Evolutionary conservation across 1,284 basidiomycete genomes (phyloP).

Genomic region (Trichosporon sp.): DNA sequence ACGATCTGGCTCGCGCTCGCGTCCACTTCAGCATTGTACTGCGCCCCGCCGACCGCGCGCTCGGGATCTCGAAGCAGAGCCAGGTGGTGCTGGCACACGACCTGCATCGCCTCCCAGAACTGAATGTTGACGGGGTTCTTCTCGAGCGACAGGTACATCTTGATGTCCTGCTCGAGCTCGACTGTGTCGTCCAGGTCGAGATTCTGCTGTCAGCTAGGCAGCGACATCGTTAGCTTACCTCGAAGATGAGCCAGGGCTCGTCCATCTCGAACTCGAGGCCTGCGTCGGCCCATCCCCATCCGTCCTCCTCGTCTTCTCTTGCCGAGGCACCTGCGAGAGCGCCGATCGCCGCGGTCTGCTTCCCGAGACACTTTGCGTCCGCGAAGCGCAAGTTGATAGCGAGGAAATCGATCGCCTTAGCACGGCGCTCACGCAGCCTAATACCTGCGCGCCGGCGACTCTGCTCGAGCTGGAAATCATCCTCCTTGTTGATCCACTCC

Average conservation of each 20-base stretch:
- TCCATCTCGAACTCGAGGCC: conserved; percentile 97
- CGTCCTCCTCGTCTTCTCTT: conserved; percentile 68
- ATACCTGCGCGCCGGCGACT: conserved; percentile 88
- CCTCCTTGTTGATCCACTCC: conserved; percentile 96
- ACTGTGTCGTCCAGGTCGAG: conserved; percentile 83
- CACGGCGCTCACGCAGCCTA: conserved; percentile 90
- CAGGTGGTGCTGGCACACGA: conserved; percentile 90
- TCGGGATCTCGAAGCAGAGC: conserved; percentile 67
- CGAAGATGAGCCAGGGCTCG: conserved; percentile 95
- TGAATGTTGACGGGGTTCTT: conserved; percentile 82
- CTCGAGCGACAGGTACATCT: conserved; percentile 86
- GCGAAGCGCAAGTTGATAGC: conserved; percentile 90
- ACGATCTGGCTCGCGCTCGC: conserved; percentile 48
- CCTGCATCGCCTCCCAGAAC: conserved; percentile 99
- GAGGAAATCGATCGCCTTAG: conserved; percentile 92
- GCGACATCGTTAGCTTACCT: conserved; percentile 62
- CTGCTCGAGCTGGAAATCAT: conserved; percentile 95
- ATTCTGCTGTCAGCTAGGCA: conserved; percentile 63
- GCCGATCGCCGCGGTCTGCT: conserved; percentile 48
- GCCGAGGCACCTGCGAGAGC: conserved; percentile 41
- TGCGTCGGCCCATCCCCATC: conserved; percentile 69
- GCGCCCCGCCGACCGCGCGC: conserved; percentile 48
- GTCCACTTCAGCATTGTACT: conserved; percentile 49
- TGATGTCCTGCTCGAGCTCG: conserved; percentile 92
- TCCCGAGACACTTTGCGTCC: conserved; percentile 59